Evolutionary conservation across 441 rosid genomes (phyloP).

Genomic region (Gossypium gossypioides): DNA sequence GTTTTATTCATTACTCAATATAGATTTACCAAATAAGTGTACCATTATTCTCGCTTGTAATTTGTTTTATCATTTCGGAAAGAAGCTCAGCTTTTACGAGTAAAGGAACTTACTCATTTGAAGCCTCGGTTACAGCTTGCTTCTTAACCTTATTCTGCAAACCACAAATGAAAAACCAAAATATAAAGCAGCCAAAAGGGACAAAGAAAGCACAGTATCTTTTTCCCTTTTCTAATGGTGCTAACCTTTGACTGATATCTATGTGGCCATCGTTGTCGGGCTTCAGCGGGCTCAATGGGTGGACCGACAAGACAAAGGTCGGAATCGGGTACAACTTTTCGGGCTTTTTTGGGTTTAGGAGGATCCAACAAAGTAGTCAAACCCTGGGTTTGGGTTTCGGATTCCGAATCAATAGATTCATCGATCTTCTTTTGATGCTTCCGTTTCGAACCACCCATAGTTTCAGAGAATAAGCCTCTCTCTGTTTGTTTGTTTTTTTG

Average conservation of each 20-base stretch:
- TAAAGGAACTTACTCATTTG: neutral
- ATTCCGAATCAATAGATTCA: neutral
- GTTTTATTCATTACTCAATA: neutral
- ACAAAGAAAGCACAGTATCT: neutral
- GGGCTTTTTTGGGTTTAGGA: neutral
- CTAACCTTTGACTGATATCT: neutral
- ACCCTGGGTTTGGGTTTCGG: neutral
- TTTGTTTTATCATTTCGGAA: neutral
- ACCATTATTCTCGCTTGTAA: neutral
- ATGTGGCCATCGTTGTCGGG: neutral
- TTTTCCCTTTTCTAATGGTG: neutral
- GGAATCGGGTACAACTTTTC: neutral
- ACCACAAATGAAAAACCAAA: neutral
- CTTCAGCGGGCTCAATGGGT: neutral
- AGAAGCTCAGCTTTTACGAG: neutral
- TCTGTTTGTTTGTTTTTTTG: neutral
- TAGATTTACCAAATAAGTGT: neutral
- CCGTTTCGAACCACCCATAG: neutral
- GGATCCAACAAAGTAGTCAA: constrained; percentile 3
- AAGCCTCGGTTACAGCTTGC: neutral
- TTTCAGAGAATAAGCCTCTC: neutral
- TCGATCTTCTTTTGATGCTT: neutral
- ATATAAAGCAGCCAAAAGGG: neutral
- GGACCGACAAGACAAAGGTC: neutral
- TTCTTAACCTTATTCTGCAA: neutral